Conservation (phyloP, 768 basidiomycete genomes). For the Agaricus sinodeliciosus region DNA sequence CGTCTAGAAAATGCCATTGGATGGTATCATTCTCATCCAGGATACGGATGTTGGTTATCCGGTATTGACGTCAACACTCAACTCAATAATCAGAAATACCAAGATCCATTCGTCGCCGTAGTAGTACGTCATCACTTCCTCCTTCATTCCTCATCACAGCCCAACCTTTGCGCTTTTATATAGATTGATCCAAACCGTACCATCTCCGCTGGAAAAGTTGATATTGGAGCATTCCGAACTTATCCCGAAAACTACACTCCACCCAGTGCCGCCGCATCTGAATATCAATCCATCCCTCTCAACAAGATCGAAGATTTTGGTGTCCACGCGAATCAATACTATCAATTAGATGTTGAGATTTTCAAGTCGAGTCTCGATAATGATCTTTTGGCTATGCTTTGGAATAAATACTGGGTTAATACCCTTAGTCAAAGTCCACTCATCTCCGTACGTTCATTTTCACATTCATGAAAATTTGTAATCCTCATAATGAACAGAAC, state of each 20-base stretch:
- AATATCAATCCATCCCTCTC: conserved; percentile 95
- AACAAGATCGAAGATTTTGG: conserved; percentile 99
- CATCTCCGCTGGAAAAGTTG: conserved; percentile 96
- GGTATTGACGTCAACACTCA: conserved; percentile 99
- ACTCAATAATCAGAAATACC: conserved; percentile 88
- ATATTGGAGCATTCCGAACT: conserved; percentile 97
- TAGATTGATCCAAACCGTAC: conserved; percentile 98
- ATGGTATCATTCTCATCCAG: conserved; percentile 99
- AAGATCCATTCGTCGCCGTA: conserved; percentile 95
- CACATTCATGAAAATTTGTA: neutral
- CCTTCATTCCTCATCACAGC: neutral
- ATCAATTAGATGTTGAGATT: conserved; percentile 88
- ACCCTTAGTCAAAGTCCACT: conserved; percentile 91
- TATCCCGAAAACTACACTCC: conserved; percentile 95
- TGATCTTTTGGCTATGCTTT: conserved; percentile 81
- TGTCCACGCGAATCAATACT: conserved; percentile 95
- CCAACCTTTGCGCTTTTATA: neutral
- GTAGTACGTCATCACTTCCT: conserved; percentile 54
- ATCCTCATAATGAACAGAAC: conserved; percentile 48
- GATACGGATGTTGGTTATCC: conserved; percentile 98
- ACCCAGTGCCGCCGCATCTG: conserved; percentile 57
- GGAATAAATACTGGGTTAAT: conserved; percentile 99
- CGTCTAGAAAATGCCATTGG: conserved; percentile 84
- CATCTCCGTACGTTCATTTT: conserved; percentile 62
- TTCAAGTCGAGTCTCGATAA: conserved; percentile 91